Evolutionary conservation across 139 green algal genomes (phyloP), one percentile per base, ranked within the genome.

Genomic region (Pleodorina starrii): DNA sequence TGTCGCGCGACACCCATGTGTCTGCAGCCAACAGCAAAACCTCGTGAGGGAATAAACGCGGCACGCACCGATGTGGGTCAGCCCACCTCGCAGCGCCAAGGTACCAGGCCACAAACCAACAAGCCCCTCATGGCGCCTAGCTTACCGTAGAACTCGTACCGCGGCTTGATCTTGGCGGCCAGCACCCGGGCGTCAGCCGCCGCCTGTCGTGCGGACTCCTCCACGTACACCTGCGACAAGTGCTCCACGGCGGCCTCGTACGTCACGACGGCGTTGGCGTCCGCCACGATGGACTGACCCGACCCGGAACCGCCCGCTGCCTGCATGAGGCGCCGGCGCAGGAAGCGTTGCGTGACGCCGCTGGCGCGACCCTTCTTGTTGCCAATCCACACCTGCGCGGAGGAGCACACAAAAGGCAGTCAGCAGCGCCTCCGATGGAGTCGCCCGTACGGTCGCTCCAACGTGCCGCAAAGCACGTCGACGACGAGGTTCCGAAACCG

Each of bases 61-160:
- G 59, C 59, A 69, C 59, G 59, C 23, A n/a, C 10, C n/a, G 16
- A 69, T 35, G 25, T 10, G 59, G 16, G n/a, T n/a, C n/a, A n/a
- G n/a, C n/a, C n/a, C n/a, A n/a, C n/a, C n/a, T n/a, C n/a, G n/a
- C n/a, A n/a, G n/a, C n/a, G n/a, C n/a, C n/a, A n/a, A n/a, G n/a
- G n/a, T n/a, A n/a, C n/a, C n/a, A n/a, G n/a, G n/a, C n/a, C n/a
- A n/a, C n/a, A n/a, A n/a, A n/a, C n/a, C n/a, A n/a, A n/a, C n/a
- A n/a, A n/a, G n/a, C n/a, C n/a, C n/a, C n/a, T n/a, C n/a, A n/a
- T n/a, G n/a, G n/a, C n/a, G n/a, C n/a, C n/a, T n/a, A n/a, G 4
- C 74, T 6, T 43, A 82, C 74, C 74, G 9, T 82, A 82, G 25
- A 82, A 82, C 74, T 82, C 74, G 29, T 82, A 82, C 35, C 74